Conservation (phyloP, 805 yeast genomes). For the Metahyphopichia silvanorum region DNA sequence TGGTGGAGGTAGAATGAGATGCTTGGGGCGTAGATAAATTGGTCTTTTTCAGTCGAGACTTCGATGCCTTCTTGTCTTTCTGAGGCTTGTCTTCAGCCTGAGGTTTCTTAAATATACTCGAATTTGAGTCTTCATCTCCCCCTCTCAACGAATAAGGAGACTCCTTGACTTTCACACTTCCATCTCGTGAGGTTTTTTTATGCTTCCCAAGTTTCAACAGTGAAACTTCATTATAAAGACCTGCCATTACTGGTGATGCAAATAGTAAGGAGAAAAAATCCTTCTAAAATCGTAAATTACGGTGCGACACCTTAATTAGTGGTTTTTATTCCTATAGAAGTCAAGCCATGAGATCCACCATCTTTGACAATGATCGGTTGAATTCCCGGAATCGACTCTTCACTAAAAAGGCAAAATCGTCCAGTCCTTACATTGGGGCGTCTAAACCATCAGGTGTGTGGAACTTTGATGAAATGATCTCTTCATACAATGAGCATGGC, state of each 20-base stretch:
- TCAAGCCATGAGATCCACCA: constrained; percentile 29
- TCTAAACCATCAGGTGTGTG: constrained; percentile 12
- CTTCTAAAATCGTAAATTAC: no score
- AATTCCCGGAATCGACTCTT: constrained; percentile 1
- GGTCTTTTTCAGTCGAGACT: no score
- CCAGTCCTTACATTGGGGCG: constrained; percentile 14
- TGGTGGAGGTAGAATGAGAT: neutral
- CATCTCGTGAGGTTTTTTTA: constrained; percentile 1
- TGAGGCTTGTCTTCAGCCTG: no score
- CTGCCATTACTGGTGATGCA: constrained; percentile 1
- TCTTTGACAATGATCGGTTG: constrained; percentile 18
- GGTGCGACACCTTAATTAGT: no score
- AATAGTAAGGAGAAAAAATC: no score
- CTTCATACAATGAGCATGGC: constrained; percentile 29
- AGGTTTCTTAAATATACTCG: no score
- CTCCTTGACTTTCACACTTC: no score
- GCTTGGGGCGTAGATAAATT: constrained; percentile 1
- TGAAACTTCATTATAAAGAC: constrained; percentile 1
- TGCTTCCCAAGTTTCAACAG: constrained; percentile 1
- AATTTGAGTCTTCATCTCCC: neutral
- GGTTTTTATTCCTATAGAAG: no score
- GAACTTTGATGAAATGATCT: constrained; percentile 39
- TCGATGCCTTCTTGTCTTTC: no score
- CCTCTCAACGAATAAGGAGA: neutral
- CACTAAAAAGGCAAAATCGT: constrained; percentile 10